These are phyloP conservation scores for Chamaenerion angustifolium DNA, from an alignment of 345 rosid genomes.

Conservation along the genomic window DNA sequence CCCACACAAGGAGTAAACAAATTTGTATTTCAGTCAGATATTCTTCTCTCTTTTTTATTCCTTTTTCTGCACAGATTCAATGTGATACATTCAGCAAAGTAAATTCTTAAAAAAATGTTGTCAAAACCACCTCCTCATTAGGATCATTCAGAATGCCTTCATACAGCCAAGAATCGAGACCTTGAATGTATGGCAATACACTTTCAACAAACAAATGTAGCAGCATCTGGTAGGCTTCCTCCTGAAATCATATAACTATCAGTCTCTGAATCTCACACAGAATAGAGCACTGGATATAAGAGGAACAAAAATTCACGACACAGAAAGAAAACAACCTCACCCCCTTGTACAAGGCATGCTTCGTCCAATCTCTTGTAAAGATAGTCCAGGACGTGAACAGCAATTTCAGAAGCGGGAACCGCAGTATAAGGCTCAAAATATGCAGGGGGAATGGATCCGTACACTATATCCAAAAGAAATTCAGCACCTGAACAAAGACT, in stretches of 20 bases:
- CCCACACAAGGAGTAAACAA: background rate
- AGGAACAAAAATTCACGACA: slow-evolving; percentile 4
- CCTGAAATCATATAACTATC: slow-evolving; percentile 38
- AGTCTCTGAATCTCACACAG: background rate
- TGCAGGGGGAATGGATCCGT: slow-evolving; percentile 49
- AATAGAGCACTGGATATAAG: background rate
- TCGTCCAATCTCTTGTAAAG: slow-evolving; percentile 69
- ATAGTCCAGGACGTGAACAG: slow-evolving; percentile 61
- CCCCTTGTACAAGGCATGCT: slow-evolving; percentile 76
- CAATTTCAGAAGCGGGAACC: slow-evolving; percentile 45
- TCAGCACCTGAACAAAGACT: slow-evolving; percentile 69
- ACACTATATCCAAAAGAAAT: slow-evolving; percentile 51
- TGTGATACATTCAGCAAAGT: slow-evolving; percentile 2
- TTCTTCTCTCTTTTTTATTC: too few species aligned
- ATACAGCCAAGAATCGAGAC: slow-evolving; percentile 84
- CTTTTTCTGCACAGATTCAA: background rate
- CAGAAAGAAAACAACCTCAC: slow-evolving; percentile 57
- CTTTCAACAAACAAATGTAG: slow-evolving; percentile 74
- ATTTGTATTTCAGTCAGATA: background rate
- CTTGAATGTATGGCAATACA: slow-evolving; percentile 56
- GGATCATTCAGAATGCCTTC: slow-evolving; percentile 88
- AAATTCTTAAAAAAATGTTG: slow-evolving; percentile 5
- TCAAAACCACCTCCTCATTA: slow-evolving; percentile 64
- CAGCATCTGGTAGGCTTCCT: slow-evolving; percentile 60
- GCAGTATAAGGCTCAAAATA: slow-evolving; percentile 37